A percentile compares a stretch with the other conserved stretches of the same genome.
These are phyloP conservation scores for Claviceps sp. DNA, from an alignment of 2,329 filamentous ascomycete genomes.

Conservation along the genomic window DNA sequence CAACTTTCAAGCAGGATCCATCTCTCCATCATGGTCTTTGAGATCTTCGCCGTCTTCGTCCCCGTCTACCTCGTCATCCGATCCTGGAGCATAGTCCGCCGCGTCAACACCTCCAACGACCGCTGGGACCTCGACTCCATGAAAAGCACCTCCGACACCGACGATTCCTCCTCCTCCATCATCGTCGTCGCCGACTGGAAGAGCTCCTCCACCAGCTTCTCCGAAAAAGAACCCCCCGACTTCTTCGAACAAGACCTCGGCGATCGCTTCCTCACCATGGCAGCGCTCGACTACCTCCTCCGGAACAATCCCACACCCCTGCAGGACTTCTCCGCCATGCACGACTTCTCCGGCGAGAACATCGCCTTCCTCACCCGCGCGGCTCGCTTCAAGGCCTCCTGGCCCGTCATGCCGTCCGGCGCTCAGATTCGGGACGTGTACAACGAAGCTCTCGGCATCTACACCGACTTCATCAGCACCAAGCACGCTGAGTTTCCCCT, in stretches of 20 bases:
- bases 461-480: conserved; percentile 43
- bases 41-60: conserved; percentile 47
- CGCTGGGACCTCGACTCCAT: conserved; percentile 9
- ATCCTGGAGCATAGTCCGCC: conserved; percentile 21
- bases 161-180: not conserved
- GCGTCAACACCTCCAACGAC: conserved; percentile 8
- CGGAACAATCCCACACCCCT: conserved; percentile 43
- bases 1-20: conserved; percentile 16
- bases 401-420: conserved; percentile 4
- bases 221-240: conserved; percentile 4
- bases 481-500: conserved; percentile 48
- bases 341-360: conserved; percentile 58
- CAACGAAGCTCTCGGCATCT: conserved; percentile 46
- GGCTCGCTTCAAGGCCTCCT: conserved; percentile 35
- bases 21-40: conserved; percentile 46
- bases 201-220: not conserved
- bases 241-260: conserved; percentile 9
- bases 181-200: conserved; percentile 7
- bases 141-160: not conserved
- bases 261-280: conserved; percentile 41
- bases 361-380: conserved; percentile 49
- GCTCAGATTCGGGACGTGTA: conserved; percentile 29
- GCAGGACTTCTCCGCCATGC: conserved; percentile 48
- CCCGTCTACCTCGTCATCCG: conserved; percentile 42
- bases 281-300: conserved; percentile 46